These are phyloP conservation scores for Oryza meridionalis DNA, from an alignment of 176 grass and related monocot species.

Conservation along the genomic window DNA sequence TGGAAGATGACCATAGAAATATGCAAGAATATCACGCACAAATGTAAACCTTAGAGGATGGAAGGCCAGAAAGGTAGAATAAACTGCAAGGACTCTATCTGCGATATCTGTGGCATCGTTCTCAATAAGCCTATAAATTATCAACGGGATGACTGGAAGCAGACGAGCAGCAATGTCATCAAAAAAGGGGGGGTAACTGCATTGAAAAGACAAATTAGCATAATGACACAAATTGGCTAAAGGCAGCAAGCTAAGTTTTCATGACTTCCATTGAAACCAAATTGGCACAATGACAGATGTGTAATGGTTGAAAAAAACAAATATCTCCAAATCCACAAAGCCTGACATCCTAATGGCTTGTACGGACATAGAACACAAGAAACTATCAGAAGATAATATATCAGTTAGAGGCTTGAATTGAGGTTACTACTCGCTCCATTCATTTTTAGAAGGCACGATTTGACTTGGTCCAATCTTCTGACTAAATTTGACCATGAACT, in stretches of 20 bases:
- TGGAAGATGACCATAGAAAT: conserved; percentile 93
- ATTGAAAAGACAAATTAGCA: conserved; percentile 40
- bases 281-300: conserved; percentile 5
- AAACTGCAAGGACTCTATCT: conserved; percentile 85
- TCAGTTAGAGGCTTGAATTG: background rate
- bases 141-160: conserved; percentile 83
- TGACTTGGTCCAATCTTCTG: background rate
- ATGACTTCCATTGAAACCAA: conserved; percentile 33
- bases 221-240: background rate
- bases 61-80: conserved; percentile 81
- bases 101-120: conserved; percentile 85
- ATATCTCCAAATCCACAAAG: conserved; percentile 30
- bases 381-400: conserved; percentile 27
- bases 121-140: conserved; percentile 98
- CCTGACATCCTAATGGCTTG: conserved; percentile 26
- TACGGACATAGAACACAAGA: conserved; percentile 21
- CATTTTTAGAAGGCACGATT: background rate
- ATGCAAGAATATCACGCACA: conserved; percentile 97
- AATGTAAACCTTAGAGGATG: conserved; percentile 96
- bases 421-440: background rate
- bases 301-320: conserved; percentile 30
- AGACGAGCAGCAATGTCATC: conserved; percentile 96
- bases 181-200: conserved; percentile 93
- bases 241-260: conserved; percentile 30
- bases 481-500: background rate